phyloP scores from a whole-genome alignment of 2,329 filamentous ascomycete genomes.

The Penicillium fuscoglaucum region DNA sequence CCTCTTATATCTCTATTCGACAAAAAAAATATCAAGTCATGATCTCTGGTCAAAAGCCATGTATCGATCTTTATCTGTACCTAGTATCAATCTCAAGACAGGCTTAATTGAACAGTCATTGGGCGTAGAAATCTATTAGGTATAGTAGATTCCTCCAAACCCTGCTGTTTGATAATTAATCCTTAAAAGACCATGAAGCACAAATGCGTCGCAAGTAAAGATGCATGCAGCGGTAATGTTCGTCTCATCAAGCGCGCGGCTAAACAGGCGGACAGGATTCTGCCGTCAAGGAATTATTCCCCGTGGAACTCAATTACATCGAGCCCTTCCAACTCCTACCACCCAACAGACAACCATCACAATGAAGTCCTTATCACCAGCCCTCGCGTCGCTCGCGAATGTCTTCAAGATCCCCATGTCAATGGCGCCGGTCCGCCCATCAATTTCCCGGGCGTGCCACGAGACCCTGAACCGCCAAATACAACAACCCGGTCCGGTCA shows the following conservation, averaged over 20 bases:
- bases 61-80: background rate
- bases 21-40: background rate
- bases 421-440: conserved; percentile 30
- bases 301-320: conserved; percentile 18
- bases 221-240: conserved; percentile 1
- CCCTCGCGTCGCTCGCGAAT: conserved; percentile 47
- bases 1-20: background rate
- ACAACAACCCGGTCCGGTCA: conserved; percentile 24
- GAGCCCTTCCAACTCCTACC: conserved; percentile 17
- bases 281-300: conserved; percentile 29
- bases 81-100: background rate
- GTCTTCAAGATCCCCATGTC: conserved; percentile 47
- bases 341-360: conserved; percentile 24
- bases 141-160: too few relatives aligned
- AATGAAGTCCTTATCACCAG: conserved; percentile 41
- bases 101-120: background rate
- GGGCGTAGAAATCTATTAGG: background rate
- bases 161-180: too few relatives aligned
- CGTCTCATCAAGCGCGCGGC: conserved; percentile 24
- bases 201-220: background rate
- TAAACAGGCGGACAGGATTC: conserved; percentile 26
- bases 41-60: background rate
- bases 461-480: conserved; percentile 23
- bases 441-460: conserved; percentile 25
- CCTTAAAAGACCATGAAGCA: background rate